Conservation (phyloP, 768 basidiomycete genomes). For the Lactarius akahatsu region DNA sequence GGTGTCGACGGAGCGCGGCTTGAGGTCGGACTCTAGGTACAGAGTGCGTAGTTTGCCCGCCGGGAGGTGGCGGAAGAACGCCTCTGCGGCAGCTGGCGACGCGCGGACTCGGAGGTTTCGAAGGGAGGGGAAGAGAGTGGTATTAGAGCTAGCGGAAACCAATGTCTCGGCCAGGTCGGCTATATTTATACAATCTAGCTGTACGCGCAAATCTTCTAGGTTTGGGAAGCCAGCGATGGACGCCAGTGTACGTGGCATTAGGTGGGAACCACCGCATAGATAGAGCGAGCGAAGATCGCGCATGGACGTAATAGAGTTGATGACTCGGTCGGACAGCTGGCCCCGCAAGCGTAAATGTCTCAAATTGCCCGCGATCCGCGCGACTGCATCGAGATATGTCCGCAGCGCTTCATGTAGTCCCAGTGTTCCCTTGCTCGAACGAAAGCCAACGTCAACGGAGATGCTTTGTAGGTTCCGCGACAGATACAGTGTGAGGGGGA, state of each 20-base stretch:
- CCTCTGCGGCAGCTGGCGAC: slow-evolving; percentile 22
- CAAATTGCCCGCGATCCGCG: slow-evolving; percentile 21
- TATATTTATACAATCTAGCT: slow-evolving; percentile 24
- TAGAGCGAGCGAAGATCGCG: slow-evolving; percentile 25
- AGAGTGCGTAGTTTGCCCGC: slow-evolving; percentile 18
- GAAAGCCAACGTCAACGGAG: slow-evolving; percentile 26
- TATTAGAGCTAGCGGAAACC: slow-evolving; percentile 1
- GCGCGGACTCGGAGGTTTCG: slow-evolving; percentile 23
- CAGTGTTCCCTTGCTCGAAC: slow-evolving; percentile 8
- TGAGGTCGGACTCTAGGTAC: slow-evolving; percentile 29
- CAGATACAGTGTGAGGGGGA: slow-evolving; percentile 25
- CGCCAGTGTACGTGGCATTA: slow-evolving; percentile 28
- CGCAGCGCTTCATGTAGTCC: slow-evolving; percentile 18
- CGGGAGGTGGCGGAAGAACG: slow-evolving; percentile 24
- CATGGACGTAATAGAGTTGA: slow-evolving; percentile 23
- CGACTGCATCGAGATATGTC: slow-evolving; percentile 24
- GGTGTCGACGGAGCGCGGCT: slow-evolving; percentile 27
- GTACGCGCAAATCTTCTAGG: slow-evolving; percentile 28
- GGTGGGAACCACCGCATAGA: slow-evolving; percentile 24
- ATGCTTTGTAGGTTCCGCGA: slow-evolving; percentile 20
- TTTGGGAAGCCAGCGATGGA: slow-evolving; percentile 25
- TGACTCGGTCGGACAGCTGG: slow-evolving; percentile 24
- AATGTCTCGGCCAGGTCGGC: slow-evolving; percentile 21
- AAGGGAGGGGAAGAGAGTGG: slow-evolving; percentile 25
- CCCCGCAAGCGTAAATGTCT: slow-evolving; percentile 26